Evolutionary conservation across 371 early-diverging fungal species (phyloP), one percentile per base, ranked within the genome.

Genomic region (Choanephora cucurbitarum): DNA sequence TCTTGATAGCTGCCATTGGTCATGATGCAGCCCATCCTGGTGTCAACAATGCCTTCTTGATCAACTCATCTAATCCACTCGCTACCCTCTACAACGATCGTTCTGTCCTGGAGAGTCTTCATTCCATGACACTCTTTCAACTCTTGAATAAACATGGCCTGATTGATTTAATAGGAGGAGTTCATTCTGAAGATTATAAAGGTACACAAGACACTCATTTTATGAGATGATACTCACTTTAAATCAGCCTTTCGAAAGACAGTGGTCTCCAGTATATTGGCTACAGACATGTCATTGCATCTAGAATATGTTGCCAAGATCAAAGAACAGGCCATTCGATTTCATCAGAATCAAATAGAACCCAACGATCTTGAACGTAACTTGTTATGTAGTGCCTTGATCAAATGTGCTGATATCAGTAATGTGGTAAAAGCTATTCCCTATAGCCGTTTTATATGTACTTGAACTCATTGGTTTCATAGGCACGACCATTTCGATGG

Each of bases 81-180:
- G 96, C 98, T 14, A 69, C 88, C 44, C 69, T 95, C 9, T 97
- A 95, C 81, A 94, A 95, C 65, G 95, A 95, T 77, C 82, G 85
- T 50, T 90, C 94, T 2, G 91, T 95, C 4, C 84, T 98, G 9
- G 98, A 98, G 70, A 93, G 91, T 75, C 91, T 92, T 72, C 98
- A 98, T 69, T 85, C 90, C 15, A 86, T 91, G 66, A 79, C 91
- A 6, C 80, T 94, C 40, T 93, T 92, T 68, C 84, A 87, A 60
- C 67, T 97, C 3, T 81, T 98, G 75, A 80, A 84, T 45, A 82
- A 82, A 52, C 80, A 82, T 60, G 82, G 81, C 8, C 73, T 85
- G 17, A 79, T 82, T 46, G 58, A 64, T 47, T 34, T 56, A 17
- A 24, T 66, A 14, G 70, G 66, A 17, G 60, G 53, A 7, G 18